A percentile compares a stretch with the other conserved stretches of the same genome.
These are phyloP conservation scores for Daldinia sp. DNA, from an alignment of 2,329 filamentous ascomycete species.

Conservation along the genomic window DNA sequence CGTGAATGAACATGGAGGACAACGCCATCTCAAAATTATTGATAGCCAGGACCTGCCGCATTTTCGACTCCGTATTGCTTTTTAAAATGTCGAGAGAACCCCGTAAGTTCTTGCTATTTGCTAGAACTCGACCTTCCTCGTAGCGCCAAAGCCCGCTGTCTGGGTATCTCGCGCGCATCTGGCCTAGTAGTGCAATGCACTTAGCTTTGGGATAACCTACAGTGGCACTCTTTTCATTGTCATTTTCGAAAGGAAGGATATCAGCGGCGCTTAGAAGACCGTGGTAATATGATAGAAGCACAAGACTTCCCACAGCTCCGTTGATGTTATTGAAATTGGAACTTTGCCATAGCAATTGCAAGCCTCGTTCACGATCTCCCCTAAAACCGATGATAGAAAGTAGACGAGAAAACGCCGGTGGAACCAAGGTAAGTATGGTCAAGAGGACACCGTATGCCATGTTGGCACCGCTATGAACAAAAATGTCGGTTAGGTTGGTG, in stretches of 20 bases:
- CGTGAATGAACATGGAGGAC: conserved; percentile 81
- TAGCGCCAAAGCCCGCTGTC: conserved; percentile 87
- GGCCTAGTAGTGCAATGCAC: conserved; percentile 74
- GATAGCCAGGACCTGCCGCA: conserved; percentile 90
- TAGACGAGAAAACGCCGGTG: conserved; percentile 88
- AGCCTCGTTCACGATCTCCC: conserved; percentile 85
- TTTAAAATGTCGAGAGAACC: conserved; percentile 75
- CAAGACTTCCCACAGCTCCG: conserved; percentile 87
- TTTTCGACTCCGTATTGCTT: conserved; percentile 71
- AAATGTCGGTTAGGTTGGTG: conserved; percentile 82
- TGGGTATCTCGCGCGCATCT: conserved; percentile 83
- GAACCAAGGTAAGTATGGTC: conserved; percentile 90
- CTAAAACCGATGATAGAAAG: conserved; percentile 91
- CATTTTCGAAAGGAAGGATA: conserved; percentile 76
- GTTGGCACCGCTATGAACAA: conserved; percentile 88
- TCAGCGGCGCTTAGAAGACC: conserved; percentile 87
- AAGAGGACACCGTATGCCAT: conserved; percentile 91
- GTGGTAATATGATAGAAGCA: conserved; percentile 89
- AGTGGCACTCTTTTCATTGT: conserved; percentile 66
- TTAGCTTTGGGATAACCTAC: conserved; percentile 79
- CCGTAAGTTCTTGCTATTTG: conserved; percentile 74
- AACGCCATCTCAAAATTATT: conserved; percentile 87
- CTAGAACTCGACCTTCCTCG: conserved; percentile 84
- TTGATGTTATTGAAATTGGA: conserved; percentile 89
- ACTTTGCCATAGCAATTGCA: conserved; percentile 90